Evolutionary conservation across 139 green algal genomes (phyloP), one percentile per base, ranked within the genome.

Genomic region (Asterochloris sp.): DNA sequence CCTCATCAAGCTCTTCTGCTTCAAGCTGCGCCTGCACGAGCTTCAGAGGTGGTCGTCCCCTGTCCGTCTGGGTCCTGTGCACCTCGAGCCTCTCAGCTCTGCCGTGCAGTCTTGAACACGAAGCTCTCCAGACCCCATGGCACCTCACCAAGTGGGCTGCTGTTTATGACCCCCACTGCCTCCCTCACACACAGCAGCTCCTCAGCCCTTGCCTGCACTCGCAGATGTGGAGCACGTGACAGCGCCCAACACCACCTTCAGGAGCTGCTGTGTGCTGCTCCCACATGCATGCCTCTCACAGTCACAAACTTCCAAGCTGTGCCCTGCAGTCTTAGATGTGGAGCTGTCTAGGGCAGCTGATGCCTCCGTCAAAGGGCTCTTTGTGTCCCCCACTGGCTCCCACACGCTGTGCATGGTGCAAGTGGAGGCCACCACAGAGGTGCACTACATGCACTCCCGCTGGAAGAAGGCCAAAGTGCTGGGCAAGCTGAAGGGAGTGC

Each of bases 401-500:
- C 93, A 96, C 78, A 78, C 85, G 13, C 74, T 97, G 14, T 62
- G 90, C 17, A 79, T 69, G 24, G 24, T 92, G 38, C 74, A 83
- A 28, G 62, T 54, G 14, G 74, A 69, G 73, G 66, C 29, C 17
- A 26, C 27, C 47, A 47, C 28, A 62, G 91, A 96, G 75, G 84
- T 83, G 10, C 83, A 86, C 14, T 92, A 95, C 76, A 28, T 94
- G n/a, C 88, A 93, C 68, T 68, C 82, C 8, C 69, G 17, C 9
- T 94, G 90, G 88, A 87, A 90, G 71, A 87, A 86, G 38, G 29
- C 84, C 0, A 79, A 81, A 8, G 54, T 80, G 6, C 69, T 97
- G 26, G 63, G 66, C 62, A 94, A 92, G 84, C 79, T 96, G 67
- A 90, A 87, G 73, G 91, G 90, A 0, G 27, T 91, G 13, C 60